phyloP scores from a whole-genome alignment of 179 eudicot species.

The Pouteria campechiana region DNA sequence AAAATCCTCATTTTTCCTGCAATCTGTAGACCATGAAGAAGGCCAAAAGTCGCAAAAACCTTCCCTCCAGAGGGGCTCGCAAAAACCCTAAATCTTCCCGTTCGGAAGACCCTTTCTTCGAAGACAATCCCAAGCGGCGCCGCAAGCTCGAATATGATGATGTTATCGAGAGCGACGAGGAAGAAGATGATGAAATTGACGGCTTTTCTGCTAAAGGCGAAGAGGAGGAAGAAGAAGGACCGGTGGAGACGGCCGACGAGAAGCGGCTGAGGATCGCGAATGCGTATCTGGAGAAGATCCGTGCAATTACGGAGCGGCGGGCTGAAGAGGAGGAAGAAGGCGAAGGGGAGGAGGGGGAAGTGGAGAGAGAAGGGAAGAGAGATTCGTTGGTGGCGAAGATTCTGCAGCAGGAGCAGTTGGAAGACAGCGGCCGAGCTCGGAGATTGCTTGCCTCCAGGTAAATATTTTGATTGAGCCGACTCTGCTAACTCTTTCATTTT shows the following conservation, averaged over 20 bases:
- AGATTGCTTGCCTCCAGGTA: conserved; percentile 68
- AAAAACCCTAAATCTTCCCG: too few species aligned
- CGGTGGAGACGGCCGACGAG: conserved; percentile 65
- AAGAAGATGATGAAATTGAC: conserved; percentile 24
- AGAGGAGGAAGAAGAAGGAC: conserved; percentile 29
- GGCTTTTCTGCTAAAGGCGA: conserved; percentile 9
- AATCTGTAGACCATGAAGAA: too few species aligned
- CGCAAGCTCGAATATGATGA: conserved; percentile 33
- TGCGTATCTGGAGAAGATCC: conserved; percentile 27
- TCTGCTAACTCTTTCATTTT: too few species aligned
- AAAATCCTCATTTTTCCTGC: too few species aligned
- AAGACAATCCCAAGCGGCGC: conserved; percentile 27
- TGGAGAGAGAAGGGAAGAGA: conserved; percentile 33
- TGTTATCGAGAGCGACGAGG: conserved; percentile 51
- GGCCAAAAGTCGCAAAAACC: conserved; percentile 9
- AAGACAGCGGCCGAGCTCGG: conserved; percentile 72
- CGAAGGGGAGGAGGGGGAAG: conserved; percentile 15
- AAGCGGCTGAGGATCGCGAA: conserved; percentile 43
- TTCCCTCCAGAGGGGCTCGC: conserved; percentile 12
- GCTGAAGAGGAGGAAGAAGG: conserved; percentile 24
- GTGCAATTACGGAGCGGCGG: conserved; percentile 19
- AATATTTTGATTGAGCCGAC: too few species aligned
- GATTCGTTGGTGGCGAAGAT: conserved; percentile 57
- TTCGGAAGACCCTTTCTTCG: conserved; percentile 37
- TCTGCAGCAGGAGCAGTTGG: conserved; percentile 70